Evolutionary conservation across 2,329 filamentous ascomycete species (phyloP), one percentile per base, ranked within the genome.

Genomic region (Parastagonospora avenae): DNA sequence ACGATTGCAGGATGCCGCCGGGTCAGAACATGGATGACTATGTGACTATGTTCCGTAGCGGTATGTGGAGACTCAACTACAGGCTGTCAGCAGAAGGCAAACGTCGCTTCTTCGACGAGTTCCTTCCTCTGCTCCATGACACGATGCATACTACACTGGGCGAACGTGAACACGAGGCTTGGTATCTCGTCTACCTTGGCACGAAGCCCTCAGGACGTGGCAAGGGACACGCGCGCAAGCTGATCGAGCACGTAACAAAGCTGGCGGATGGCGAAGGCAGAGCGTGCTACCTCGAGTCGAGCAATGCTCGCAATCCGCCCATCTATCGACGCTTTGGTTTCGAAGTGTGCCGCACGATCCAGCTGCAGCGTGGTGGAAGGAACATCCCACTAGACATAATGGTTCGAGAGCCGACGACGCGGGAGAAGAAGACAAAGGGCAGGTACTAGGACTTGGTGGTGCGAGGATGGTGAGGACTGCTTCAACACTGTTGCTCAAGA

Each of bases 161-260:
- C 16, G 79, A 82, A 33, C 81, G 85, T 43, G 87, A 91, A 68
- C 72, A 79, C 60, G 79, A 88, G 54, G 86, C 83, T 67, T 94
- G 90, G 81, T 94, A 94, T 72, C 85, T 95, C 47, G 89, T 92
- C 41, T 94, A 93, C 73, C 80, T 95, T 54, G 91, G 90, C 55
- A 92, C 89, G 43, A 88, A 86, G 71, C 85, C 88, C 30, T 80
- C 79, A 54, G 85, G 86, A 4, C 84, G 88, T 54, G 85, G 89
- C 41, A 86, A 86, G 62, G 90, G 91, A 9, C 90, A 90, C 71
- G 89, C 85, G 12, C 81, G 81, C 60, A 87, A 85, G 75, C 79
- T 92, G 55, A 84, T 94, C 57, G 80, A 86, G 70, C 80, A 90
- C 68, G 86, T 91, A 75, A 85, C 87, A 45, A 64, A 59, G 40